Percentiles rank a stretch among this genome's conserved stretches.
phyloP scores from a whole-genome alignment of 805 yeast species.

The Deakozyma indianensis region DNA sequence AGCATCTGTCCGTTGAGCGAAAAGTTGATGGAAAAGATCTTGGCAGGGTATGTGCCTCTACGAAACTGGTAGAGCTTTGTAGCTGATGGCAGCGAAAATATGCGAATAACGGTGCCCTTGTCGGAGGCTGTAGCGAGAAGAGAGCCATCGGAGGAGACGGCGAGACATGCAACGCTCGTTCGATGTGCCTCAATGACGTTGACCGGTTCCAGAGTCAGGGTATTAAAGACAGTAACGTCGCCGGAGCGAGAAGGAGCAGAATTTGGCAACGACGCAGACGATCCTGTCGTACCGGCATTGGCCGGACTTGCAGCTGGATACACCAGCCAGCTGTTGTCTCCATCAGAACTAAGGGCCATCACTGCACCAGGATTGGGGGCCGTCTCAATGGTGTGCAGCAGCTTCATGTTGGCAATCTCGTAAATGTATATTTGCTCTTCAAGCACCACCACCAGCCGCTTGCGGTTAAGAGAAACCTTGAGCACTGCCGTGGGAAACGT shows the following conservation, averaged over 20 bases:
- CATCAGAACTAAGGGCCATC: conserved; percentile 23
- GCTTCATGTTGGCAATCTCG: conserved; percentile 80
- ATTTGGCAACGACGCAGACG: conserved; percentile 7
- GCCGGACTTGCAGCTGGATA: conserved; percentile 34
- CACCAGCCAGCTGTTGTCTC: conserved; percentile 36
- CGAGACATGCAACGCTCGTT: conserved; percentile 51
- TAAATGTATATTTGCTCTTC: conserved; percentile 75
- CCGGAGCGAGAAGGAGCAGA: conserved; percentile 28
- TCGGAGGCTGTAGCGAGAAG: conserved; percentile 78
- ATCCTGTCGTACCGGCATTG: conserved; percentile 7
- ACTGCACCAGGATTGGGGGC: conserved; percentile 30
- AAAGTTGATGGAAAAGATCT: conserved; percentile 62
- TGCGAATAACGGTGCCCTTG: conserved; percentile 80
- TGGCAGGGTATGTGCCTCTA: conserved; percentile 76
- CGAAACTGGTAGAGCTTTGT: conserved; percentile 55
- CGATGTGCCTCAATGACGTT: conserved; percentile 81
- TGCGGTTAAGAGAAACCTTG: conserved; percentile 65
- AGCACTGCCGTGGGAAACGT: conserved; percentile 68
- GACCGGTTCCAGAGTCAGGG: conserved; percentile 56
- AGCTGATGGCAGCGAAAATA: conserved; percentile 50
- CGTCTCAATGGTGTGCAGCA: conserved; percentile 56
- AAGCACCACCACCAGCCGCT: conserved; percentile 63
- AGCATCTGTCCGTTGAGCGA: conserved; percentile 54
- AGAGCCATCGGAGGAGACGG: conserved; percentile 61
- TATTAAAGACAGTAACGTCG: conserved; percentile 67